Evolutionary conservation across 139 green algal genomes (phyloP).

Genomic region (Astrephomene gubernaculifera): DNA sequence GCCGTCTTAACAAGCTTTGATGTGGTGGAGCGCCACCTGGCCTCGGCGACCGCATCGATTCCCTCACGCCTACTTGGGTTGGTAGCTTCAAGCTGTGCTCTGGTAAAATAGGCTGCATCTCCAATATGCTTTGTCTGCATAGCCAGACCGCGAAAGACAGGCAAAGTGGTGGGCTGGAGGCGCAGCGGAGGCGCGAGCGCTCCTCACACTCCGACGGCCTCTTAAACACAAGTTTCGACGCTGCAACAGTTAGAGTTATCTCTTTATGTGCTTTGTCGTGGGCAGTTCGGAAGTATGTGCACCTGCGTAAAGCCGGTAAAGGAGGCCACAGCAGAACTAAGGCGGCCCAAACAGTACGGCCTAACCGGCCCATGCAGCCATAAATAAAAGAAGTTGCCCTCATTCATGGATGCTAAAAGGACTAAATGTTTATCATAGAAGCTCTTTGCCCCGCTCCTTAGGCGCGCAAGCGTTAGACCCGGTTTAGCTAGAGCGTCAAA

Average conservation of each 20-base stretch:
- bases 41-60: not conserved
- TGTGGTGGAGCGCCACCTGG: constrained; percentile 9
- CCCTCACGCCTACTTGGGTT: constrained; percentile 8
- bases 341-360: no score
- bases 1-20: constrained; percentile 21
- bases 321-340: no score
- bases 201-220: not conserved
- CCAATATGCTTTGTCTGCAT: constrained; percentile 29
- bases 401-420: no score
- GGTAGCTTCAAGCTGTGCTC: constrained; percentile 14
- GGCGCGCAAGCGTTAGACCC: no score
- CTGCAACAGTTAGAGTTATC: not conserved
- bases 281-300: no score
- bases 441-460: no score
- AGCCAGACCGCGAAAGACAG: not conserved
- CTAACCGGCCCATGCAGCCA: no score
- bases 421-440: no score
- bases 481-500: no score
- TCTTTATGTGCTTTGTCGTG: no score
- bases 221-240: not conserved
- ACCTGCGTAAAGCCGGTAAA: no score
- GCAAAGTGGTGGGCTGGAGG: not conserved
- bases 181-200: constrained; percentile 1
- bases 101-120: not conserved
- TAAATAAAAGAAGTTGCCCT: no score